Evolutionary conservation across 1,139 yeast species (phyloP).

Genomic region (Saccharomycopsis hybrid): DNA sequence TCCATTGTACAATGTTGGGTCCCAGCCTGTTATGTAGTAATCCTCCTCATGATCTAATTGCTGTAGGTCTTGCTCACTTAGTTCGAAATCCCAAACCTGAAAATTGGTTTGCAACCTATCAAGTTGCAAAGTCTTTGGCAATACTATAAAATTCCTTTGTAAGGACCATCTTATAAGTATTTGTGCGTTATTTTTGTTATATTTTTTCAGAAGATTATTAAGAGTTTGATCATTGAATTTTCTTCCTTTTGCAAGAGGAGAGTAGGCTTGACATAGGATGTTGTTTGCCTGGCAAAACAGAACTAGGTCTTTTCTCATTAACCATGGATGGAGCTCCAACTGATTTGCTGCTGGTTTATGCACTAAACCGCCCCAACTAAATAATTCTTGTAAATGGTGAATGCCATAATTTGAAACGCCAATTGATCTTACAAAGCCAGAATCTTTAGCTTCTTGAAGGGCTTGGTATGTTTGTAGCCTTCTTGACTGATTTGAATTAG

Average conservation of each 20-base stretch:
- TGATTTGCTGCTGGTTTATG: conserved; percentile 59
- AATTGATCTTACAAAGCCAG: conserved; percentile 32
- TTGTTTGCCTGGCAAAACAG: conserved; percentile 45
- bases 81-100: conserved; percentile 42
- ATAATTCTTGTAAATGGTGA: conserved; percentile 34
- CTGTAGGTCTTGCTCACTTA: conserved; percentile 40
- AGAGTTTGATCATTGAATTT: conserved; percentile 46
- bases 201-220: conserved; percentile 31
- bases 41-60: conserved; percentile 43
- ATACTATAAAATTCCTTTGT: conserved; percentile 58
- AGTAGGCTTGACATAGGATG: conserved; percentile 59
- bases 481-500: conserved; percentile 31
- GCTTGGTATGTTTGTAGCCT: conserved; percentile 41
- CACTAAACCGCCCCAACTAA: conserved; percentile 32
- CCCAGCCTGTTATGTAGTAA: conserved; percentile 71
- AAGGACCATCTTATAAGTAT: conserved; percentile 45
- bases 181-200: conserved; percentile 36
- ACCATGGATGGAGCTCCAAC: conserved; percentile 72
- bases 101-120: conserved; percentile 43
- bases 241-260: conserved; percentile 62
- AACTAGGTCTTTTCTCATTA: conserved; percentile 58
- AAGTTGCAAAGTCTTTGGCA: conserved; percentile 62
- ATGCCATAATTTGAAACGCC: conserved; percentile 43
- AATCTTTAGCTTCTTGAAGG: conserved; percentile 35
- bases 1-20: conserved; percentile 25